A percentile compares a stretch with the other conserved stretches of the same genome.
These are phyloP conservation scores for Sanghuangporus baumii DNA, from an alignment of 1,284 basidiomycete species.

Conservation along the genomic window DNA sequence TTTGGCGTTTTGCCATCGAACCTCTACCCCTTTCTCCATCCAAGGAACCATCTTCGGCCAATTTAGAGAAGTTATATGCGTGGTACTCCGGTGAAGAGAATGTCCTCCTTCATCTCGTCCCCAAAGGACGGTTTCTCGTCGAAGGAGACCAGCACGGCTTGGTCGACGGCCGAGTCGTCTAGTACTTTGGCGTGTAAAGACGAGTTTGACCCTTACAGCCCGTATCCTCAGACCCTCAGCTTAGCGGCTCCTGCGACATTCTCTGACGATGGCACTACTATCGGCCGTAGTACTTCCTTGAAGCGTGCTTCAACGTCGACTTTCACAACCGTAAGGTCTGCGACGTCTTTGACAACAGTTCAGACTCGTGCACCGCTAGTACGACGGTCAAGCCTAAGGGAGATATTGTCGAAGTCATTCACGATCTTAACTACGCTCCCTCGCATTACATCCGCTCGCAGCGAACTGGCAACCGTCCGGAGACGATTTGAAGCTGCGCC, in stretches of 20 bases:
- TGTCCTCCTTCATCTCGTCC: too few species aligned
- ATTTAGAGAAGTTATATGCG: too few species aligned
- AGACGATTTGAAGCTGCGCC: conserved; percentile 1
- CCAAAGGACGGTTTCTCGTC: too few species aligned
- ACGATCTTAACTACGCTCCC: conserved; percentile 5
- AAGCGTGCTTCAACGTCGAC: neutral
- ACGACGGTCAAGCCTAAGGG: neutral
- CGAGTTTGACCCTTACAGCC: neutral
- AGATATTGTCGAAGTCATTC: conserved; percentile 6
- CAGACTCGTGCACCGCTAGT: neutral
- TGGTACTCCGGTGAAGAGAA: too few species aligned
- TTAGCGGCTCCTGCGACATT: neutral
- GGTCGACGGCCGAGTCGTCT: neutral
- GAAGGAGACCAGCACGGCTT: too few species aligned
- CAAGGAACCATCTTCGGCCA: too few species aligned
- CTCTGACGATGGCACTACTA: neutral
- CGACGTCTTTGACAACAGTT: neutral
- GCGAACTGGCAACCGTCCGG: neutral
- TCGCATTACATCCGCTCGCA: conserved; percentile 13
- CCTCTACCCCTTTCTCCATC: too few species aligned
- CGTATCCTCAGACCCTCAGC: neutral
- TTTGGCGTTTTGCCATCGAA: too few species aligned
- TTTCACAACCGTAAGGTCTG: neutral
- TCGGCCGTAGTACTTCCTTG: neutral
- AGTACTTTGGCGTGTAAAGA: neutral